Conservation (phyloP, 345 rosid species). For the Kernera saxatilis region DNA sequence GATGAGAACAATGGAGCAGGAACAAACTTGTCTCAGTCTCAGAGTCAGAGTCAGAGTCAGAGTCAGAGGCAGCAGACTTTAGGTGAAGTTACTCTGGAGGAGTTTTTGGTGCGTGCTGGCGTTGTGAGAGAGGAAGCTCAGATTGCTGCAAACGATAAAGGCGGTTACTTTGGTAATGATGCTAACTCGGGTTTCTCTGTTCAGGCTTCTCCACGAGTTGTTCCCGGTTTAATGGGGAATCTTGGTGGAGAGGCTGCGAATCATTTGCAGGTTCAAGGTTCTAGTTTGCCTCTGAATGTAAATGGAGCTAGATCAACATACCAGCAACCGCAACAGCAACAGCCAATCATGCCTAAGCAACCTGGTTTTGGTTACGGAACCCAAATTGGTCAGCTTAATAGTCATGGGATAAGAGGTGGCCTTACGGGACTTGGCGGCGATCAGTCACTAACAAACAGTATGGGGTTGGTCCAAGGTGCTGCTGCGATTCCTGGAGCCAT, state of each 20-base stretch:
- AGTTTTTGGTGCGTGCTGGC: constrained; percentile 84
- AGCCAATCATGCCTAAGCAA: constrained; percentile 67
- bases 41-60: not conserved
- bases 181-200: constrained; percentile 36
- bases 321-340: constrained; percentile 40
- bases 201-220: constrained; percentile 34
- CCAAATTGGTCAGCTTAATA: constrained; percentile 38
- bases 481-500: constrained; percentile 46
- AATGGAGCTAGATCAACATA: constrained; percentile 53
- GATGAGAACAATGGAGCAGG: constrained; percentile 41
- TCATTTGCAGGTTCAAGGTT: constrained; percentile 45
- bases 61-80: constrained; percentile 67
- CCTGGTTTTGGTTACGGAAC: constrained; percentile 45
- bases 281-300: constrained; percentile 58
- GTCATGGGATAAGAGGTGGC: constrained; percentile 59
- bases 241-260: constrained; percentile 30
- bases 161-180: constrained; percentile 41
- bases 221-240: constrained; percentile 35
- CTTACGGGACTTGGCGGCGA: constrained; percentile 53
- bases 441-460: constrained; percentile 43
- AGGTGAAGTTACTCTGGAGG: constrained; percentile 91
- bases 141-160: constrained; percentile 33
- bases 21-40: constrained; percentile 33
- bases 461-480: constrained; percentile 40
- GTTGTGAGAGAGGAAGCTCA: constrained; percentile 76